Evolutionary conservation across 2,329 filamentous ascomycete species (phyloP), one percentile per base, ranked within the genome.

Genomic region (Talaromyces sp.): DNA sequence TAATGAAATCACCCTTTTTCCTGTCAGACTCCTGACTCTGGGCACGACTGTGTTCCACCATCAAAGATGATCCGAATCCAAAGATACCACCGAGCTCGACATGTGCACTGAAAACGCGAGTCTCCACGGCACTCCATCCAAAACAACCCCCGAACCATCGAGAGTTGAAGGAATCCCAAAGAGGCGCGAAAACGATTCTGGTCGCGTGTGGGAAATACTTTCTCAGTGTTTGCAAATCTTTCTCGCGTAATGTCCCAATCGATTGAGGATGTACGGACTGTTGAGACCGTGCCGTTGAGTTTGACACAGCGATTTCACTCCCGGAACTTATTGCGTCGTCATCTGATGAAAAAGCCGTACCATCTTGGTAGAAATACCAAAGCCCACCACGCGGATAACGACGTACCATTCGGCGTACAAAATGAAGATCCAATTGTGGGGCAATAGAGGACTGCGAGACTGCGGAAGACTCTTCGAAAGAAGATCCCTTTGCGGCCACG

Each of bases 1-100:
- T 77, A 33, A 83, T 78, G 62, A 83, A 83, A 3, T 81, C 79
- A 2, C 75, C 75, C 65, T 83, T 83, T 37, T 78, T 74, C 48
- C 74, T 73, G 57, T 81, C 77, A 8, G 65, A 39, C 60, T 66
- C 63, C 28, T 60, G 65, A 42, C 65, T 66, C 56, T 62, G 44
- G 2, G 63, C 46, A 2, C 65, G 65, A 44, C 63, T 66, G 28
- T 65, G 62, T 63, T 80, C 75, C 4, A 73, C 75, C 68, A 77
- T 76, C 35, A 79, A 71, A 18, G 75, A 77, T 65, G 78, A 76
- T 50, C 76, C 77, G 65, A 81, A 80, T 4, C 76, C 76, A 33
- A 74, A 69, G 42, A 75, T 74, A 63, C 72, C 72, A 5, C 75
- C 74, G 42, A 80, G 74, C n/a, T 80, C 73, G 4, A 76, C 73